A percentile compares a stretch with the other conserved stretches of the same genome.
These are phyloP conservation scores for Wallacemonas sp. DNA, from an alignment of 208 protist genomes.

Conservation along the genomic window DNA sequence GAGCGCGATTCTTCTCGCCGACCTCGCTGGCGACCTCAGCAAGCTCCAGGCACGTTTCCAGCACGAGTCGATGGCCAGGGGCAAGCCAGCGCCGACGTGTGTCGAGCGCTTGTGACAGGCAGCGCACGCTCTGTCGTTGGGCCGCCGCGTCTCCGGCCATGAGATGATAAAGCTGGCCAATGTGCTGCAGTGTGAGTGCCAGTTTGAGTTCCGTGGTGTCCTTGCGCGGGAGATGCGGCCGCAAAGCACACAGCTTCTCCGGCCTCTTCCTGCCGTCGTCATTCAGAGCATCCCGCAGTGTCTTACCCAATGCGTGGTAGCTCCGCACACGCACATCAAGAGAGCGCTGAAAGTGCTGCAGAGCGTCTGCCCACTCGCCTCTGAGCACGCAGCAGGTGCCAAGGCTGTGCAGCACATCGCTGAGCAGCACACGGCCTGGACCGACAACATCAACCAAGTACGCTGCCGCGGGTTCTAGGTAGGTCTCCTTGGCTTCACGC, in stretches of 20 bases:
- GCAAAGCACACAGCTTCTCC: neutral
- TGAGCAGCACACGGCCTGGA: constrained; percentile 35
- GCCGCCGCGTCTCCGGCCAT: neutral
- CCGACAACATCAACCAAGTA: constrained; percentile 34
- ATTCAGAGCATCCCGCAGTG: neutral
- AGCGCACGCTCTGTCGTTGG: neutral
- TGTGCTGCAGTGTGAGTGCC: constrained; percentile 65
- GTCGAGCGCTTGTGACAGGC: constrained; percentile 15
- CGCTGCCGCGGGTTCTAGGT: constrained; percentile 6
- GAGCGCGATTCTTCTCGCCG: constrained; percentile 22
- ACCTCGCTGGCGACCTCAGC: constrained; percentile 40
- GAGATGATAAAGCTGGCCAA: constrained; percentile 59
- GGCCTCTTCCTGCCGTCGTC: neutral
- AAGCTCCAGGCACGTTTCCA: constrained; percentile 26
- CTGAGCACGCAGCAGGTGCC: constrained; percentile 53
- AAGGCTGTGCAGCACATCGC: constrained; percentile 60
- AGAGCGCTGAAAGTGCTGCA: constrained; percentile 31
- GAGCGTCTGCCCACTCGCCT: constrained; percentile 23
- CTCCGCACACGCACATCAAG: constrained; percentile 28
- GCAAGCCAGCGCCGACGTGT: constrained; percentile 47
- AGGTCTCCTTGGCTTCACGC: constrained; percentile 19
- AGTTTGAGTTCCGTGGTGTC: constrained; percentile 49
- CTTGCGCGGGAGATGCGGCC: constrained; percentile 3
- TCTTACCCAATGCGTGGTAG: constrained; percentile 3
- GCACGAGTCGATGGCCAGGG: constrained; percentile 38